Base-by-base conservation (phyloP, 1,284 basidiomycete genomes). In the Puccinia coronata region DNA sequence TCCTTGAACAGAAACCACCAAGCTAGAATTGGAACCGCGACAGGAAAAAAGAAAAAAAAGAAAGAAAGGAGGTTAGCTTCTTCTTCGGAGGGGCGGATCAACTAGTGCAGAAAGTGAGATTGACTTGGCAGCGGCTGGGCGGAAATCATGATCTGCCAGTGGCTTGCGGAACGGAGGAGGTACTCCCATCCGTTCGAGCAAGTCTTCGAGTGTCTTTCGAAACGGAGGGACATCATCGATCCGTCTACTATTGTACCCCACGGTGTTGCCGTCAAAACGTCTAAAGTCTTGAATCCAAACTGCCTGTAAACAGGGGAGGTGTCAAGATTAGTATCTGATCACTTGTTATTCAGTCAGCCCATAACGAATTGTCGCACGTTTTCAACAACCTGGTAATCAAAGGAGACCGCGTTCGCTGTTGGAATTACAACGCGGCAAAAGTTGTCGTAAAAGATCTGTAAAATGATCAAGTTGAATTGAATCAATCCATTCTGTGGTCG, bases 251-350 rank as follows among this genome's bases (percentile, higher is more conserved):
- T 39, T 73, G 51, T 53, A 70, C 12, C 43, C 41, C 6, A 47
- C 31, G 16, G 43, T 78, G 28, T 59, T 63, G 12, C 43, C 49
- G 16, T n/a, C 36, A 23, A 41, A 41, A 3, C 18, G 59, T 51
- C 69, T 53, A 63, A 80, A 80, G 67, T 80, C 79, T 73, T 80
- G 79, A 18, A 80, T 73, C 79, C 79, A 80, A 49, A 80, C 55
- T 41, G 69, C 59, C 79, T 80, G 43, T 16, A 25, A 73, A 73
- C 18, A 67, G 23, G 5, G 63, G 9, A 20, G 34, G 43, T 9
- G 53, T 47, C 11, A 74, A 63, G 57, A 41, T 31, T 23, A 28
- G 18, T 49, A 28, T 20, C n/a, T n/a, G n/a, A n/a, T n/a, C n/a
- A n/a, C n/a, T 55, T 8, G 39, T 55, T 41, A 70, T n/a, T 41